A percentile compares a stretch with the other conserved stretches of the same genome.
Evolutionary conservation across 2,329 filamentous ascomycete species (phyloP).

Genomic region (Epichloe gansuensis): DNA sequence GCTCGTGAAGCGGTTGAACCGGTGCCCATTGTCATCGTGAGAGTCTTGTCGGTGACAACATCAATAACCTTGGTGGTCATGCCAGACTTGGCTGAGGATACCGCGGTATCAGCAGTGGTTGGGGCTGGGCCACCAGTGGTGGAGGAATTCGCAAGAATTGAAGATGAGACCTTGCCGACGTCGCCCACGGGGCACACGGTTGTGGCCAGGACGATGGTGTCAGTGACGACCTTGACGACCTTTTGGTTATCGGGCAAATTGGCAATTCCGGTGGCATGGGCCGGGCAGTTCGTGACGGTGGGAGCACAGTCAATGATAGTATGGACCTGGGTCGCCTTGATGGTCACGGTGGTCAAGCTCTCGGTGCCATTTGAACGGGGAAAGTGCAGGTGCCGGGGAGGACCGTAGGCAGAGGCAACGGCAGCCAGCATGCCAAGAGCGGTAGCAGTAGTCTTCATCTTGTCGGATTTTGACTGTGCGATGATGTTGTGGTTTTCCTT

Average conservation of each 20-base stretch:
- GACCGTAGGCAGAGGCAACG: conserved; percentile 28
- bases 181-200: conserved; percentile 35
- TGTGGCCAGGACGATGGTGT: conserved; percentile 27
- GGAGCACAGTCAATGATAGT: conserved; percentile 48
- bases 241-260: conserved; percentile 24
- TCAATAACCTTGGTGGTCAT: conserved; percentile 16
- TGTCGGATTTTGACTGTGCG: conserved; percentile 14
- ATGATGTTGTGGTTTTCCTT: not conserved
- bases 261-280: conserved; percentile 18
- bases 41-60: conserved; percentile 20
- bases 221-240: conserved; percentile 23
- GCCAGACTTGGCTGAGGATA: conserved; percentile 9
- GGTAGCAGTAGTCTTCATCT: conserved; percentile 36
- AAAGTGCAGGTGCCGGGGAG: conserved; percentile 22
- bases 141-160: conserved; percentile 23
- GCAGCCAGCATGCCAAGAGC: conserved; percentile 33
- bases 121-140: conserved; percentile 8
- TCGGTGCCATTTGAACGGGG: conserved; percentile 16
- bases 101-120: conserved; percentile 12
- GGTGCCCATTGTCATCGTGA: conserved; percentile 23
- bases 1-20: conserved; percentile 21
- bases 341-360: conserved; percentile 29
- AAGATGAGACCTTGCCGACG: conserved; percentile 27
- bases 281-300: conserved; percentile 45
- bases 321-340: conserved; percentile 41